Evolutionary conservation across 1,139 yeast genomes (phyloP), one percentile per base, ranked within the genome.

Genomic region (Candida sp.): DNA sequence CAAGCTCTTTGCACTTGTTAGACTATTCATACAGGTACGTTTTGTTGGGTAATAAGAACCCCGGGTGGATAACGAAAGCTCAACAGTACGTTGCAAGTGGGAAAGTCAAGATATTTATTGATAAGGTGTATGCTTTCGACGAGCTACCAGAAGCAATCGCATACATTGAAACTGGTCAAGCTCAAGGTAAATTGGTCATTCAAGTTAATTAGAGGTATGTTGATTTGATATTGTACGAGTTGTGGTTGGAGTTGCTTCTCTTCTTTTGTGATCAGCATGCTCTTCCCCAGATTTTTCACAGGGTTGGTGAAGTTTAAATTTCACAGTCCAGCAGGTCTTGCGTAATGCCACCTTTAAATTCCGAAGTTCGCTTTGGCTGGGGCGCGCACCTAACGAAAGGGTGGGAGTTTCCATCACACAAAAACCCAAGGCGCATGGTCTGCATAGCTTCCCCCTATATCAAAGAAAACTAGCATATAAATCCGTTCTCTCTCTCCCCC

Each of bases 171-270:
- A 65, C 74, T 12, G 80, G 81, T 50, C 73, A 67, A 47, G 85
- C 87, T 3, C 76, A 74, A 52, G 96, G 96, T 38, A 89, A 89
- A 63, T 74, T 88, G 39, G 77, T 88, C 6, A 55, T 83, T 33
- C 63, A 65, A 54, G 59, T 72, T 31, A 11, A 42, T 42, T 31
- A 46, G 37, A 22, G 12, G 22, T 9, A 33, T 3, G 37, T 33
- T 12, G 12, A 31, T 31, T 31, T 9, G 33, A n/a, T n/a, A n/a
- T n/a, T 31, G n/a, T 11, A 32, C 11, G 3, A 32, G 3, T 32
- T 32, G 12, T 32, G 35, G 7, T 32, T 32, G 12, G 11, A n/a
- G n/a, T n/a, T n/a, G n/a, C n/a, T n/a, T n/a, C n/a, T n/a, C n/a
- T n/a, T n/a, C n/a, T n/a, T n/a, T n/a, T n/a, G n/a, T n/a, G n/a